Conservation (phyloP, 1,284 basidiomycete species). For the Trametes hirsuta region DNA sequence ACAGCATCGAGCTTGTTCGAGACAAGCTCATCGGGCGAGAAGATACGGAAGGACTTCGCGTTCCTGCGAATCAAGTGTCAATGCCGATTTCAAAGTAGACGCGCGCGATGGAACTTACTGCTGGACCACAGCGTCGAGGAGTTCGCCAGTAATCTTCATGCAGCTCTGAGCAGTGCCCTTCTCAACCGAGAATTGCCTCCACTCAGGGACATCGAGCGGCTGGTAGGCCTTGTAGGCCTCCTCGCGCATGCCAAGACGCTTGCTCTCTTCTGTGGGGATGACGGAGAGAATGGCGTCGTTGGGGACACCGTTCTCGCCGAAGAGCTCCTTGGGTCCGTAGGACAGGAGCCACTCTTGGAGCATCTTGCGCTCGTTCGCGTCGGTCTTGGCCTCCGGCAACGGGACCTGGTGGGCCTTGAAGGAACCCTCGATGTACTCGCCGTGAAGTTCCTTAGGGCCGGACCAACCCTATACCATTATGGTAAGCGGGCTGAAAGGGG, state of each 20-base stretch:
- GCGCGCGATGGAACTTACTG: slow-evolving; percentile 41
- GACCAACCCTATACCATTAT: slow-evolving; percentile 54
- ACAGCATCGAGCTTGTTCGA: slow-evolving; percentile 88
- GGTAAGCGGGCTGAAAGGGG: neutral
- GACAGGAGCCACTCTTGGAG: slow-evolving; percentile 74
- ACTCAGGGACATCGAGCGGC: slow-evolving; percentile 67
- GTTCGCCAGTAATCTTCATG: slow-evolving; percentile 75
- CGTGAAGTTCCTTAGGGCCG: slow-evolving; percentile 67
- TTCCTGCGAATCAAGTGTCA: slow-evolving; percentile 49
- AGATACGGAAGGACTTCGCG: slow-evolving; percentile 79
- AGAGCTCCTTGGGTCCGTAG: slow-evolving; percentile 67
- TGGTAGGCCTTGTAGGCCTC: slow-evolving; percentile 69
- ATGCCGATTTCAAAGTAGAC: neutral
- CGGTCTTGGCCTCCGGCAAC: slow-evolving; percentile 69
- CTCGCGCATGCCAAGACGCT: slow-evolving; percentile 67
- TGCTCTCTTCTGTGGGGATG: slow-evolving; percentile 54
- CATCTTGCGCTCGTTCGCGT: slow-evolving; percentile 61
- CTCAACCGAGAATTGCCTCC: slow-evolving; percentile 57
- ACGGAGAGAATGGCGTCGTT: slow-evolving; percentile 55
- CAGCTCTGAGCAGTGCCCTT: slow-evolving; percentile 68
- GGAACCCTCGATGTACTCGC: slow-evolving; percentile 77
- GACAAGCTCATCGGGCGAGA: slow-evolving; percentile 90
- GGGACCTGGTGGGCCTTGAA: slow-evolving; percentile 83
- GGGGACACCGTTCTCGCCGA: slow-evolving; percentile 55
- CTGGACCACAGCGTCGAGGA: slow-evolving; percentile 61